Percentiles rank a stretch among this genome's conserved stretches.
phyloP scores from a whole-genome alignment of 2,329 filamentous ascomycete genomes.

The Xylaria digitata region DNA sequence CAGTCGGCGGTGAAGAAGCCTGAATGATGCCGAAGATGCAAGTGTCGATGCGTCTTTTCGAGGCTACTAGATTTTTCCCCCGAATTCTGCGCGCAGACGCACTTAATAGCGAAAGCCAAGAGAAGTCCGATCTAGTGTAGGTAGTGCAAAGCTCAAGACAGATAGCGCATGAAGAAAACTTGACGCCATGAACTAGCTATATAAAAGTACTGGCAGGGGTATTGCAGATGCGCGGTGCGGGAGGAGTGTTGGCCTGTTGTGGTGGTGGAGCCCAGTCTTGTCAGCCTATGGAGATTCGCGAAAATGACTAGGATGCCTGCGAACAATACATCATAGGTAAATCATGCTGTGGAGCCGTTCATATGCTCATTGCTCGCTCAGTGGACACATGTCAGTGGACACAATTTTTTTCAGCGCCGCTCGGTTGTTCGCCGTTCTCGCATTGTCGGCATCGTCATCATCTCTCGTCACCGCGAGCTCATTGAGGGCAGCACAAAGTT shows the following conservation, averaged over 20 bases:
- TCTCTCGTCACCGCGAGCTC: slow-evolving; percentile 34
- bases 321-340: slow-evolving; percentile 46
- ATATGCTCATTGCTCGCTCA: neutral
- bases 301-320: slow-evolving; percentile 19
- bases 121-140: neutral
- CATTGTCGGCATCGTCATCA: slow-evolving; percentile 34
- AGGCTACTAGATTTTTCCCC: neutral
- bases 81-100: slow-evolving; percentile 1
- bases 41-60: neutral
- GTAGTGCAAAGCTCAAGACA: neutral
- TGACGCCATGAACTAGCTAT: slow-evolving; percentile 3
- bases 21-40: neutral
- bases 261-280: neutral
- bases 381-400: no score
- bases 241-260: slow-evolving; percentile 18
- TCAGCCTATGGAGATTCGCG: slow-evolving; percentile 19
- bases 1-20: neutral
- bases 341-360: slow-evolving; percentile 41
- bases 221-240: slow-evolving; percentile 32
- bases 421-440: slow-evolving; percentile 25
- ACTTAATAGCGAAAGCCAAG: neutral
- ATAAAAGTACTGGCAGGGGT: slow-evolving; percentile 16
- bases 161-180: neutral
- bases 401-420: neutral
- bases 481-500: no score